phyloP scores from a whole-genome alignment of 1,284 basidiomycete species.

The Vanrija pseudolonga region DNA sequence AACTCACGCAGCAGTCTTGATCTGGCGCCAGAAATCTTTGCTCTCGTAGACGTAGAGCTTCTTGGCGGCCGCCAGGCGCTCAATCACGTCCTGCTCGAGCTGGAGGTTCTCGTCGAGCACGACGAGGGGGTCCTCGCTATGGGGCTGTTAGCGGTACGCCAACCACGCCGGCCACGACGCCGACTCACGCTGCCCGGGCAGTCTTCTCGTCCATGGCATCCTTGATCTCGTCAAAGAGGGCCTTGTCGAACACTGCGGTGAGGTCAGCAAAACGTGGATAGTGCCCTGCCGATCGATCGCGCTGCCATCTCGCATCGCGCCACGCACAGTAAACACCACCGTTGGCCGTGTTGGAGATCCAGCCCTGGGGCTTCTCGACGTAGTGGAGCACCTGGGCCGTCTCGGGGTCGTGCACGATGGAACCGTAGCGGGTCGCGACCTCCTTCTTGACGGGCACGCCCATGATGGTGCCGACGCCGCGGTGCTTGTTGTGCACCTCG shows the following conservation, averaged over 20 bases:
- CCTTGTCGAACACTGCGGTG: constrained; percentile 51
- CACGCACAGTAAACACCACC: constrained; percentile 48
- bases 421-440: constrained; percentile 52
- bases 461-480: constrained; percentile 54
- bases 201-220: constrained; percentile 53
- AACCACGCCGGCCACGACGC: background rate
- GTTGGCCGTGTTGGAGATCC: constrained; percentile 54
- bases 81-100: constrained; percentile 55
- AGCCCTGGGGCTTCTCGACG: constrained; percentile 55
- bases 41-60: constrained; percentile 55
- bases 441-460: constrained; percentile 53
- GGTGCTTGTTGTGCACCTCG: constrained; percentile 51
- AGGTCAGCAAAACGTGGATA: background rate
- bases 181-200: constrained; percentile 46
- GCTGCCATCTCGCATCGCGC: too few relatives aligned
- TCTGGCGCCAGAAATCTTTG: constrained; percentile 54
- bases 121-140: constrained; percentile 49
- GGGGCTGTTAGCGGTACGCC: background rate
- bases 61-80: constrained; percentile 49
- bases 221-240: constrained; percentile 55
- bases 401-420: constrained; percentile 52
- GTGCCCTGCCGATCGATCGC: background rate
- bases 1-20: constrained; percentile 54
- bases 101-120: constrained; percentile 53
- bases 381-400: constrained; percentile 49